Base-by-base conservation (phyloP, 2,329 filamentous ascomycete genomes). In the Cryphonectria parasitica region DNA sequence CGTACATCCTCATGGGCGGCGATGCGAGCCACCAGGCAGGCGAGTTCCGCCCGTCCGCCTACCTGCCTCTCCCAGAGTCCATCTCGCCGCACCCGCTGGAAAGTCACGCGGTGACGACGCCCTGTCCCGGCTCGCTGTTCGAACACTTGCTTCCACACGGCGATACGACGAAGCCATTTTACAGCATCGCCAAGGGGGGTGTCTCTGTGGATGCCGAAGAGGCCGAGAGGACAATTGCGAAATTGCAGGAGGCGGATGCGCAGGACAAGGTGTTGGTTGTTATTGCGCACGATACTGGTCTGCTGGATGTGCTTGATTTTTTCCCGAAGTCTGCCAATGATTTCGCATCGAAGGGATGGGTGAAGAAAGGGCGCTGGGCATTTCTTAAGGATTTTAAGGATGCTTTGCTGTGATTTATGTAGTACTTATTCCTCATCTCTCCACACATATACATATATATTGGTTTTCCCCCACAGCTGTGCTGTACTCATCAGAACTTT, bases 371-470 rank as follows among this genome's bases (percentile, higher is more conserved):
- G 1, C 77, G 81, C 49, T 89, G 86, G 82, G 74, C 79, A 70
- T 89, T 88, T 74, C 76, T 88, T 73, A 79, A 77, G 45, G 85
- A 87, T 71, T 86, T 87, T n/a, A 66, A 56, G 49, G 49, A 56
- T 31, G 64, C 49, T 39, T 58, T 66, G 49, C 22, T 56, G 19
- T 66, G 39, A 8, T 17, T 28, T 31, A 15, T 28, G 15, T 28
- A 11, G 11, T 58, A n/a, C 19, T 17, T 19, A 1, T 25, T 52
- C 22, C n/a, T 8, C 10, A 1, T 10, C 22, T n/a, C 22, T 3
- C 10, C 19, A 4, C 1, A 34, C 34, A 6, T 34, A 34, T 6
- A 34, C 34, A 34, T n/a, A n/a, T n/a, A n/a, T n/a, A n/a, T n/a
- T n/a, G n/a, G n/a, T 22, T 22, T 7, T 8, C 19, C 45, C 45